Percentiles rank a stretch among this genome's conserved stretches.
These are phyloP conservation scores for Cyclotella baltica DNA, from an alignment of 108 stramenopile genomes.

Conservation along the genomic window DNA sequence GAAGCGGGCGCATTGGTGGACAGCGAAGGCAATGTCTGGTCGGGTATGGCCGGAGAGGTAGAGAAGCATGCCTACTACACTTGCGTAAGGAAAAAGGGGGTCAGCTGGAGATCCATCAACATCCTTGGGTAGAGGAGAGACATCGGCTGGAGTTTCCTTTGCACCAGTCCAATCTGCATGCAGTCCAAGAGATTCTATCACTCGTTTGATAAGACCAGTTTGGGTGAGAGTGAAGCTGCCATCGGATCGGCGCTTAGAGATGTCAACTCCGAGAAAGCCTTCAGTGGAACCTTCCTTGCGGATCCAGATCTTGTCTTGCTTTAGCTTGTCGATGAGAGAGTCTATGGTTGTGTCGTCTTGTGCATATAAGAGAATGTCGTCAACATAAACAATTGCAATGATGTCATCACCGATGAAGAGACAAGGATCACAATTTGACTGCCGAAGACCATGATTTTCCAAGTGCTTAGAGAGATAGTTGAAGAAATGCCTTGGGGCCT, in stretches of 20 bases:
- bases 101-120: neutral
- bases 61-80: too few relatives aligned
- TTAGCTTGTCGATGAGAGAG: neutral
- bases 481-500: too few relatives aligned
- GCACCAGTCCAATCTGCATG: too few relatives aligned
- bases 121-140: neutral
- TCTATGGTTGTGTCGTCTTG: slow-evolving; percentile 5
- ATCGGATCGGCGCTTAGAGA: neutral
- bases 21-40: neutral
- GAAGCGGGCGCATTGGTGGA: too few relatives aligned
- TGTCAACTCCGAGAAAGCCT: slow-evolving; percentile 27
- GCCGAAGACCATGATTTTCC: slow-evolving; percentile 10
- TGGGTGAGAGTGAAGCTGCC: neutral
- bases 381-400: too few relatives aligned
- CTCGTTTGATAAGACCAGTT: neutral
- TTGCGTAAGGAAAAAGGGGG: neutral
- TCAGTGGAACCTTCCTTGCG: slow-evolving; percentile 17
- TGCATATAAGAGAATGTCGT: too few relatives aligned
- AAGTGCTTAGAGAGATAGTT: slow-evolving; percentile 24
- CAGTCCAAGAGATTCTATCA: neutral
- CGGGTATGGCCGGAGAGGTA: too few relatives aligned
- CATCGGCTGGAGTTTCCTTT: neutral
- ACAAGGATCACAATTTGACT: slow-evolving; percentile 48
- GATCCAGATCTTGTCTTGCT: slow-evolving; percentile 11
- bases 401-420: slow-evolving; percentile 32